Conservation (phyloP, 2,329 filamentous ascomycete genomes). For the Metarhizium sp. region DNA sequence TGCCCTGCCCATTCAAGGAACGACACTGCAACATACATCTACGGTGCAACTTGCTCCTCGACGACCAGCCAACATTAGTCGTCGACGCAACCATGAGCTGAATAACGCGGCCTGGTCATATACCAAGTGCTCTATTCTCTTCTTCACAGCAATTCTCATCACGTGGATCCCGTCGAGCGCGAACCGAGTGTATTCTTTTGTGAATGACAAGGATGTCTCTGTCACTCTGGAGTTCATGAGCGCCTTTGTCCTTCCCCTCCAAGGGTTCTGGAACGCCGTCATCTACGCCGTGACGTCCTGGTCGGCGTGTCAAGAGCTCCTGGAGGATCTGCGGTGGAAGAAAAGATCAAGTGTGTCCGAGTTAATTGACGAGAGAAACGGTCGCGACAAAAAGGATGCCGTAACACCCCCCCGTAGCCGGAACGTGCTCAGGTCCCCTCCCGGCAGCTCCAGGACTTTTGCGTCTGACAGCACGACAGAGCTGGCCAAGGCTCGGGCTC, state of each 20-base stretch:
- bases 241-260: constrained; percentile 66
- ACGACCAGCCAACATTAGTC: constrained; percentile 18
- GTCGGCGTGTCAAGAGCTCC: constrained; percentile 47
- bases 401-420: background rate
- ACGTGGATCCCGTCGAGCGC: constrained; percentile 71
- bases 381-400: constrained; percentile 3
- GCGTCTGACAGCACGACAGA: constrained; percentile 45
- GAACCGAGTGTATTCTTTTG: constrained; percentile 65
- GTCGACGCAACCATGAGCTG: constrained; percentile 37
- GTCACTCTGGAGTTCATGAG: constrained; percentile 59
- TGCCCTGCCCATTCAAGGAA: constrained; percentile 18
- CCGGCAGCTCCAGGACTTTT: constrained; percentile 23
- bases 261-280: constrained; percentile 76
- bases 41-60: constrained; percentile 9
- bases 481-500: constrained; percentile 29
- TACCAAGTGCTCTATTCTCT: constrained; percentile 60
- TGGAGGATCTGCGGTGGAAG: constrained; percentile 23
- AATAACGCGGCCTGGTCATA: constrained; percentile 60
- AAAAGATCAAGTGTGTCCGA: constrained; percentile 24
- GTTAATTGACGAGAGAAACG: constrained; percentile 18
- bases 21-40: constrained; percentile 10
- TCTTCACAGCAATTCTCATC: constrained; percentile 61
- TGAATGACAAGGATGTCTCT: constrained; percentile 41
- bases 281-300: constrained; percentile 68
- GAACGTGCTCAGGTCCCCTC: constrained; percentile 21